Percentiles rank a stretch among this genome's conserved stretches.
These are phyloP conservation scores for Lactarius hengduanensis DNA, from an alignment of 768 basidiomycete genomes.

Conservation along the genomic window DNA sequence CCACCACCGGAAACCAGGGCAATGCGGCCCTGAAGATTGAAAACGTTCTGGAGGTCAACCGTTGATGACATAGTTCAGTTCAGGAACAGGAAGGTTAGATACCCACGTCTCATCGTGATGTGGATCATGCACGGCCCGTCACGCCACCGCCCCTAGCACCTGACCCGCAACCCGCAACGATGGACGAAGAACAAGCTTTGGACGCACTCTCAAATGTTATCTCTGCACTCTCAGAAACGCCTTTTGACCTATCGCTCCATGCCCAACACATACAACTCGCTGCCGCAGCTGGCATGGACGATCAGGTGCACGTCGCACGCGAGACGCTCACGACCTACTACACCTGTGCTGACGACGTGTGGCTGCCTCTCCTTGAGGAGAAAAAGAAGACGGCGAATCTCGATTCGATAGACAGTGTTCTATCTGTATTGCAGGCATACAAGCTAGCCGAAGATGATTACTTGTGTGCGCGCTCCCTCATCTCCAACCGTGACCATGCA, in stretches of 20 bases:
- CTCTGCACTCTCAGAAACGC: conserved; percentile 53
- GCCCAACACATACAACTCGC: conserved; percentile 64
- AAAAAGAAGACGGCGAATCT: conserved; percentile 52
- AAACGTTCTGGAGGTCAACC: conserved; percentile 17
- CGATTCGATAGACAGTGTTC: conserved; percentile 49
- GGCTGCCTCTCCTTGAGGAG: conserved; percentile 64
- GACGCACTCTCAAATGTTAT: conserved; percentile 64
- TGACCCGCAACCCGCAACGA: conserved; percentile 30
- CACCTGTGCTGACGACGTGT: conserved; percentile 67
- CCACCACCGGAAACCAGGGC: conserved; percentile 32
- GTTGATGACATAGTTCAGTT: conserved; percentile 12
- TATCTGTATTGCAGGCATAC: conserved; percentile 61
- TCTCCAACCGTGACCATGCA: conserved; percentile 19
- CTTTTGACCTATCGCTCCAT: conserved; percentile 65
- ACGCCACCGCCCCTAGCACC: background rate
- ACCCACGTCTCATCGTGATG: background rate
- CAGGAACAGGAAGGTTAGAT: background rate
- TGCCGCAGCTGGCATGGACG: conserved; percentile 53
- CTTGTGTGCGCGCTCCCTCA: conserved; percentile 59
- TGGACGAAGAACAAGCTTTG: conserved; percentile 60
- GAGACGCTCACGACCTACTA: conserved; percentile 64
- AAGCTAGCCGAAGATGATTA: conserved; percentile 71
- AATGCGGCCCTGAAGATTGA: conserved; percentile 28
- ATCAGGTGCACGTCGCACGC: conserved; percentile 58
- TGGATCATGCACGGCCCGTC: background rate